Evolutionary conservation across 805 yeast genomes (phyloP).

Genomic region (fission yeast (Schizosaccharomyces pombe)): DNA sequence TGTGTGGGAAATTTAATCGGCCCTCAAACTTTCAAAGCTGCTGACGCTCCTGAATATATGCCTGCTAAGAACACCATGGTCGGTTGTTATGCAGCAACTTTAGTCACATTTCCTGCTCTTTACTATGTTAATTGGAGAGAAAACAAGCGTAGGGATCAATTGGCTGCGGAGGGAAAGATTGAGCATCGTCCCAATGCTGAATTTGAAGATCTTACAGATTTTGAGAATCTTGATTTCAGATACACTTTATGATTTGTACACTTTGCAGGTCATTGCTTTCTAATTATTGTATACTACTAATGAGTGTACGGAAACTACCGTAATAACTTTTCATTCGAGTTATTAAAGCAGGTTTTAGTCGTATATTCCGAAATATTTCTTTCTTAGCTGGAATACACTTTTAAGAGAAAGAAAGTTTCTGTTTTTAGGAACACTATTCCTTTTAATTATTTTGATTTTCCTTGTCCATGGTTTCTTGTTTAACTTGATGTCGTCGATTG

Average conservation of each 20-base stretch:
- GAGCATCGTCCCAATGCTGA: background rate
- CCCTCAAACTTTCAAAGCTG: constrained; percentile 34
- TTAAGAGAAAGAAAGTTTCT: too few relatives aligned
- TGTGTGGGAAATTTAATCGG: constrained; percentile 46
- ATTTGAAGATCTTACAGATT: constrained; percentile 26
- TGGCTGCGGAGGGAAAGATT: background rate
- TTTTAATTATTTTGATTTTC: too few relatives aligned
- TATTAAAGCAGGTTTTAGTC: too few relatives aligned
- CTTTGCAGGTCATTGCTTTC: too few relatives aligned
- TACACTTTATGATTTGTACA: constrained; percentile 22
- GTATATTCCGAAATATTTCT: too few relatives aligned
- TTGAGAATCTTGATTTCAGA: constrained; percentile 27
- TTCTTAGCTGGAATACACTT: too few relatives aligned
- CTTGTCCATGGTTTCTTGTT: too few relatives aligned
- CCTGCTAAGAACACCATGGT: background rate
- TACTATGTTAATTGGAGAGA: background rate
- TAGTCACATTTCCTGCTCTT: background rate
- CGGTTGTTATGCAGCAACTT: background rate
- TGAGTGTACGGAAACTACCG: too few relatives aligned
- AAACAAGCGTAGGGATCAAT: background rate
- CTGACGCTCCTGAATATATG: constrained; percentile 22
- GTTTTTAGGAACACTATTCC: too few relatives aligned
- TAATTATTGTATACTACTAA: too few relatives aligned
- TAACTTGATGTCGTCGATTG: too few relatives aligned
- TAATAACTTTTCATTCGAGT: too few relatives aligned